Percentiles rank a stretch among this genome's conserved stretches.
Conservation (phyloP, 2,329 filamentous ascomycete species). For the Monilinia fructicola region DNA sequence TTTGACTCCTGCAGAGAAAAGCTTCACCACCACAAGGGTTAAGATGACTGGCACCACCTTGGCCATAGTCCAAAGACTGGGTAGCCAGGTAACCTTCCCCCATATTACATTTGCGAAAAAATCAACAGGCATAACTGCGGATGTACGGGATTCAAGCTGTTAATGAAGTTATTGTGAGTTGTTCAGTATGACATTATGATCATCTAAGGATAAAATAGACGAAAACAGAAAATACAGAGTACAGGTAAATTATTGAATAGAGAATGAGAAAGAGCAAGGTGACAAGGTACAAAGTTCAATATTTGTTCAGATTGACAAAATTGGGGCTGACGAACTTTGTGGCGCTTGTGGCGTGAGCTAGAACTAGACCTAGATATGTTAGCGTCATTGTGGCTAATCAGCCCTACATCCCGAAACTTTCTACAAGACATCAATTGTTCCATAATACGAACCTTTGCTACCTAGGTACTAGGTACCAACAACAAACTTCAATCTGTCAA, state of each 20-base stretch:
- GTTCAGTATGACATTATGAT: constrained; percentile 16
- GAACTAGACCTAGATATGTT: neutral
- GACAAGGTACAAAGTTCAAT: constrained; percentile 7
- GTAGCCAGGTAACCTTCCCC: constrained; percentile 32
- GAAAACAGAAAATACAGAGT: neutral
- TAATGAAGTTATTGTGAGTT: neutral
- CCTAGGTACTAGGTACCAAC: neutral
- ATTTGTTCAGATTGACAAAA: constrained; percentile 21
- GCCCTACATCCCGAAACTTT: neutral
- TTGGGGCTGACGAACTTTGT: constrained; percentile 9
- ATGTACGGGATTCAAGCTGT: neutral
- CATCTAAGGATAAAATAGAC: neutral
- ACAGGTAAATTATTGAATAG: neutral
- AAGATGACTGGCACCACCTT: constrained; percentile 54
- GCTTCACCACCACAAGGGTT: constrained; percentile 61
- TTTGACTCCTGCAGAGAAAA: constrained; percentile 71
- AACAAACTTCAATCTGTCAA: neutral
- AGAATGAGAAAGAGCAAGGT: neutral
- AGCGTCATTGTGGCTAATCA: constrained; percentile 13
- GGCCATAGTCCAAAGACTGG: constrained; percentile 49
- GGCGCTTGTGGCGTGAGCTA: constrained; percentile 20
- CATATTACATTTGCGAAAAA: constrained; percentile 35
- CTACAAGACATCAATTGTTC: neutral
- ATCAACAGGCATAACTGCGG: constrained; percentile 38
- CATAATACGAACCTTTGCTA: constrained; percentile 1